These are phyloP conservation scores for Rosellinia necatrix DNA, from an alignment of 2,329 filamentous ascomycete genomes.

Conservation along the genomic window DNA sequence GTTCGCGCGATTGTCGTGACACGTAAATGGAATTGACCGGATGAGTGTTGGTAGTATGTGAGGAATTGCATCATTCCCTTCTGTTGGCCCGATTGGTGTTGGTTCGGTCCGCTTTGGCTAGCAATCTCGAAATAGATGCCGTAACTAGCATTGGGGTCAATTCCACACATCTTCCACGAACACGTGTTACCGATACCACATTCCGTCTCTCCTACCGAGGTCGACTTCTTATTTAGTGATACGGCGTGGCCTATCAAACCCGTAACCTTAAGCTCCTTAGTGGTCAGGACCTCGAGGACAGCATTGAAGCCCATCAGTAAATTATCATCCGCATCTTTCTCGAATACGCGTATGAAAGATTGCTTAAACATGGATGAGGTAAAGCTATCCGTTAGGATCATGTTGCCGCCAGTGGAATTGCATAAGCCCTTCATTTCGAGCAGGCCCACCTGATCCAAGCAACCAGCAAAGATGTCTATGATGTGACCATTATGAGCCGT, in stretches of 20 bases:
- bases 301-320: constrained; percentile 98
- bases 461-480: constrained; percentile 96
- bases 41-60: constrained; percentile 98
- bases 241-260: constrained; percentile 96
- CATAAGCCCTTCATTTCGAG: constrained; percentile 97
- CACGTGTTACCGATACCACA: constrained; percentile 98
- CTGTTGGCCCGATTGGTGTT: constrained; percentile 84
- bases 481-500: constrained; percentile 96
- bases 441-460: constrained; percentile 94
- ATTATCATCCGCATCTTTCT: constrained; percentile 94
- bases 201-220: constrained; percentile 95
- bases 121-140: constrained; percentile 98
- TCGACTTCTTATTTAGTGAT: constrained; percentile 97
- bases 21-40: constrained; percentile 91
- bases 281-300: constrained; percentile 91
- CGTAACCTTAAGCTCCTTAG: constrained; percentile 97
- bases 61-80: constrained; percentile 98
- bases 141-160: constrained; percentile 91
- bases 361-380: constrained; percentile 99
- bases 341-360: constrained; percentile 94
- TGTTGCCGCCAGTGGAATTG: constrained; percentile 95
- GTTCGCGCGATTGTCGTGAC: constrained; percentile 93
- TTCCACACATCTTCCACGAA: constrained; percentile 99
- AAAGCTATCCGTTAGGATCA: constrained; percentile 98
- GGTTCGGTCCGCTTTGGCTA: constrained; percentile 83